Conservation (phyloP, 2,329 filamentous ascomycete genomes). For the Teratosphaeria nubilosa region DNA sequence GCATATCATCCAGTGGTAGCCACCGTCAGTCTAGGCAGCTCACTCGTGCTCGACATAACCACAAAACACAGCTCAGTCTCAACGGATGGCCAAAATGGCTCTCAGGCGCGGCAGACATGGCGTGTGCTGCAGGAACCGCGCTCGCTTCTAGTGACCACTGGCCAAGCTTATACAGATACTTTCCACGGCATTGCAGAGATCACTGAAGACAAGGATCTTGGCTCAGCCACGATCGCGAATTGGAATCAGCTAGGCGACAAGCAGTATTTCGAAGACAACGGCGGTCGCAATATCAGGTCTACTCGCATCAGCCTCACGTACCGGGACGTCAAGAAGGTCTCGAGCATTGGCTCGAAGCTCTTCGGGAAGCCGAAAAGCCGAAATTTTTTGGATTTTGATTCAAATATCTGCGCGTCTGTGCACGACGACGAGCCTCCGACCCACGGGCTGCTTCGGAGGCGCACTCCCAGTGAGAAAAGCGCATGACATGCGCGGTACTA, state of each 20-base stretch:
- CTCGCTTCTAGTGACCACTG: conserved; percentile 64
- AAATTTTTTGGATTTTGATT: background rate
- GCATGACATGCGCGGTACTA: too few relatives aligned
- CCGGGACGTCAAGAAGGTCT: conserved; percentile 76
- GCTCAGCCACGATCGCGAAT: conserved; percentile 50
- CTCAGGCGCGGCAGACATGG: conserved; percentile 24
- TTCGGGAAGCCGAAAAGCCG: conserved; percentile 32
- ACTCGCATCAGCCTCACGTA: conserved; percentile 69
- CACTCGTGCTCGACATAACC: conserved; percentile 68
- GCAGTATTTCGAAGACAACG: conserved; percentile 27
- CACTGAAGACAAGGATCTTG: conserved; percentile 54
- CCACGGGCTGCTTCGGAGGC: too few relatives aligned
- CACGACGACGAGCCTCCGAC: too few relatives aligned
- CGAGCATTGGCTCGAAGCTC: conserved; percentile 59
- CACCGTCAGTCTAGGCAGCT: conserved; percentile 74
- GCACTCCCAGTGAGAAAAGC: too few relatives aligned
- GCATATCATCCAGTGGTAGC: conserved; percentile 84
- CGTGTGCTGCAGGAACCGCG: conserved; percentile 74
- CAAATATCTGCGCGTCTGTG: background rate
- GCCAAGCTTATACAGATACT: conserved; percentile 56
- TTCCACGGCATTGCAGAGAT: conserved; percentile 66
- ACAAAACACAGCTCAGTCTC: conserved; percentile 19
- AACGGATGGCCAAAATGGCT: conserved; percentile 37
- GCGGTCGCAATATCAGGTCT: conserved; percentile 47
- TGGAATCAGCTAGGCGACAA: conserved; percentile 55